Percentiles rank a stretch among this genome's conserved stretches.
phyloP scores from a whole-genome alignment of 108 stramenopile genomes.

The Bacterosira constricta region DNA sequence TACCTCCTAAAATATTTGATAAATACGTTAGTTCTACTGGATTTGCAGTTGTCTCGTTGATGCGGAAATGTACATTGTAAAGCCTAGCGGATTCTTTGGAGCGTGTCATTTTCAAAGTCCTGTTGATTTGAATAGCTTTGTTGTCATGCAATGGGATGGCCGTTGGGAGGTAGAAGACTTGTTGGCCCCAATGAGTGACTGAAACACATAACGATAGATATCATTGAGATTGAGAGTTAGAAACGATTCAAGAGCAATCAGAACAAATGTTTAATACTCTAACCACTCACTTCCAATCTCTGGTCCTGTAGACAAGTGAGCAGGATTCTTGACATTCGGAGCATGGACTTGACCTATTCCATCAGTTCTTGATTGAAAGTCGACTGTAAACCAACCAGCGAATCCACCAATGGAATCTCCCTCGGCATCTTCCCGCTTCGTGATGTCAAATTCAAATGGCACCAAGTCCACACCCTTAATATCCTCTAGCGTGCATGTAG shows the following conservation, averaged over 20 bases:
- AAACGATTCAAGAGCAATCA: background rate
- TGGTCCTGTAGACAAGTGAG: constrained; percentile 93
- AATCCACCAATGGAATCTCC: constrained; percentile 87
- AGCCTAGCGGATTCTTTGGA: constrained; percentile 88
- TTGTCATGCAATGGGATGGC: constrained; percentile 72
- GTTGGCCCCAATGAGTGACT: constrained; percentile 99
- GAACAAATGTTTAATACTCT: no score
- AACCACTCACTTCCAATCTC: constrained; percentile 82
- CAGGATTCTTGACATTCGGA: constrained; percentile 77
- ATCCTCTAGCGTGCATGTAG: constrained; percentile 93
- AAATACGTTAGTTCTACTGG: no score
- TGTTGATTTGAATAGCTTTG: constrained; percentile 72
- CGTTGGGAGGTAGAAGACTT: constrained; percentile 87
- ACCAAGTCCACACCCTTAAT: constrained; percentile 77
- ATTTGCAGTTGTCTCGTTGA: no score
- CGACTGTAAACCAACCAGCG: constrained; percentile 98
- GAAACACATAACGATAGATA: background rate
- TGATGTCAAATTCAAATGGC: constrained; percentile 76
- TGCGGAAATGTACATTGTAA: constrained; percentile 87
- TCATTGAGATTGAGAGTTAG: background rate
- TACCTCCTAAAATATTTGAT: no score
- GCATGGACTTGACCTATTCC: constrained; percentile 58
- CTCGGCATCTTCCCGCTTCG: constrained; percentile 34
- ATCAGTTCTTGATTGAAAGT: constrained; percentile 89
- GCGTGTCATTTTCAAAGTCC: constrained; percentile 81